Evolutionary conservation across 139 green algal genomes (phyloP).

Genomic region (Edaphochlamys debaryana): DNA sequence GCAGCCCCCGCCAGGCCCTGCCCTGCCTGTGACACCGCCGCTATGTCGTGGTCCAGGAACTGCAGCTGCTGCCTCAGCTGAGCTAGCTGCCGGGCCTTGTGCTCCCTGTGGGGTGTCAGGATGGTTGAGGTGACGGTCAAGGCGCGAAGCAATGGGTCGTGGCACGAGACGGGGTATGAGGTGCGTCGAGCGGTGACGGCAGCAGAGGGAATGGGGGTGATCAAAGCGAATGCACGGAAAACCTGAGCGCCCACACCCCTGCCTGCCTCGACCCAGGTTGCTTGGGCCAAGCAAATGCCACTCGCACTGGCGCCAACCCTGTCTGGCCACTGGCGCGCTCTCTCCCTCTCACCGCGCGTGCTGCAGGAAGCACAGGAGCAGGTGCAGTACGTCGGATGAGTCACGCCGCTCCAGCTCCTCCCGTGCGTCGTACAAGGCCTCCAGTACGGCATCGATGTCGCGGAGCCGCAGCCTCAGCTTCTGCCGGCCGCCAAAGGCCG

Average conservation of each 20-base stretch:
- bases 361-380: slow-evolving; percentile 86
- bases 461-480: slow-evolving; percentile 9
- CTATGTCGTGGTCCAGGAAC: slow-evolving; percentile 71
- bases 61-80: slow-evolving; percentile 69
- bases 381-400: slow-evolving; percentile 64
- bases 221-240: too few species aligned
- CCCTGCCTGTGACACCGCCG: neutral
- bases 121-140: too few species aligned
- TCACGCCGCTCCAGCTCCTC: slow-evolving; percentile 63
- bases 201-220: too few species aligned
- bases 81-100: slow-evolving; percentile 36
- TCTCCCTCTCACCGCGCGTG: slow-evolving; percentile 69
- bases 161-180: too few species aligned
- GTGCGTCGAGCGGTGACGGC: too few species aligned
- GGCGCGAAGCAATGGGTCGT: too few species aligned
- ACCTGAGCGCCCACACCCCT: too few species aligned
- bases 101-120: slow-evolving; percentile 23
- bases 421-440: slow-evolving; percentile 59
- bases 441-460: slow-evolving; percentile 70
- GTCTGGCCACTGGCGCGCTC: too few species aligned
- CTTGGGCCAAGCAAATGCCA: too few species aligned
- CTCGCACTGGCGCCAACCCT: too few species aligned
- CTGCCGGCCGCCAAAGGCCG: neutral
- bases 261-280: too few species aligned
- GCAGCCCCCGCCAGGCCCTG: too few species aligned